Base-by-base conservation (phyloP, 345 rosid species). In the Pistacia atlantica region DNA sequence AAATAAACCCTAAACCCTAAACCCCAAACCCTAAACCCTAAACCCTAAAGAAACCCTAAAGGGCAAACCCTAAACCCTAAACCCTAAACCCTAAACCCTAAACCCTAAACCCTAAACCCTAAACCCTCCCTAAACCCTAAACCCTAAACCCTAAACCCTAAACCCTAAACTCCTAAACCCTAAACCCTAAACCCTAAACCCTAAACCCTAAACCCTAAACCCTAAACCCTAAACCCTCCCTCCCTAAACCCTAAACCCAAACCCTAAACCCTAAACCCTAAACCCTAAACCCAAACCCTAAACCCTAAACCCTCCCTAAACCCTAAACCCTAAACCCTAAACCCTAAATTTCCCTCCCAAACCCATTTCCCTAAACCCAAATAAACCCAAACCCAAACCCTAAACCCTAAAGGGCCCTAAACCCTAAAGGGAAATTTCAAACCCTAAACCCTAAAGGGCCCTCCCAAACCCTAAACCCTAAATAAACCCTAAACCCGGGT, bases 251-350 rank as follows among this genome's bases (percentile, higher is more conserved):
- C 11, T 4, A 54, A 54, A 5, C 58, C 58, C 11, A 54, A 54
- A 54, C 58, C 58, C 58, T 54, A 54, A 54, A 54, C 58, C 58
- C 58, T 54, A 54, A 54, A 54, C 58, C 58, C 58, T 54, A 54
- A 54, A 54, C 58, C 58, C 58, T 54, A 54, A 54, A n/a, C n/a
- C n/a, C n/a, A 54, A 54, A 54, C 58, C 58, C 58, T 54, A 54
- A 54, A 54, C 58, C 58, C 58, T 54, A 54, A 54, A 11, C 58
- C 18, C n/a, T n/a, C n/a, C n/a, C n/a, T n/a, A n/a, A n/a, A n/a
- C n/a, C n/a, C n/a, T n/a, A n/a, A n/a, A n/a, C n/a, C n/a, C n/a
- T n/a, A n/a, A n/a, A n/a, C n/a, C n/a, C n/a, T n/a, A n/a, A n/a
- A n/a, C n/a, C n/a, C n/a, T n/a, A n/a, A n/a, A n/a, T n/a, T n/a